Percentiles rank a stretch among this genome's conserved stretches.
Evolutionary conservation across 2,329 filamentous ascomycete species (phyloP).

Genomic region (Chaetomiaceae sp.): DNA sequence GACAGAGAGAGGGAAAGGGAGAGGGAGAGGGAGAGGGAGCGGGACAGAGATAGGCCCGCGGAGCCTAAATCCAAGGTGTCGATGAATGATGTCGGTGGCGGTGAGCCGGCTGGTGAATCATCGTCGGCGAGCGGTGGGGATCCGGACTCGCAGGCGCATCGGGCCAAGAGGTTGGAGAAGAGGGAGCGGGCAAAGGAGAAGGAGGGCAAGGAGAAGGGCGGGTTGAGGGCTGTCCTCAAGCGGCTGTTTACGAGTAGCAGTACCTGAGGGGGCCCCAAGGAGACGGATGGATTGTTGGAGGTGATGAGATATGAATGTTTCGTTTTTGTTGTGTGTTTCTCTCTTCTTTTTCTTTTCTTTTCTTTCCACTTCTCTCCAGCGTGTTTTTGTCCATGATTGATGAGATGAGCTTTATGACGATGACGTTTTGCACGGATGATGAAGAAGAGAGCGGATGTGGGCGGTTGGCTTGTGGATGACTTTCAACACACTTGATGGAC

Average conservation of each 20-base stretch:
- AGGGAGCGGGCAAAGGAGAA: constrained; percentile 22
- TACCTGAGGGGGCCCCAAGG: neutral
- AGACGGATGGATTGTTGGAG: too few species aligned
- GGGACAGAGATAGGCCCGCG: too few species aligned
- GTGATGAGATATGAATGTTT: constrained; percentile 7
- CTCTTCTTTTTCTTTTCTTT: neutral
- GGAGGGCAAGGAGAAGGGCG: constrained; percentile 23
- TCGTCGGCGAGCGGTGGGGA: constrained; percentile 17
- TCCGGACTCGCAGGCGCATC: constrained; percentile 18
- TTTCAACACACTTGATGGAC: too few species aligned
- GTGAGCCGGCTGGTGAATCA: neutral
- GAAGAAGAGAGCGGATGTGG: neutral
- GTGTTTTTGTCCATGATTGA: constrained; percentile 3
- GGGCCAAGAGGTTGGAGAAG: constrained; percentile 26
- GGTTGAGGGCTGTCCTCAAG: constrained; percentile 27
- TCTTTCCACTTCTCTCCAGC: too few species aligned
- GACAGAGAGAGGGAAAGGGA: constrained; percentile 17
- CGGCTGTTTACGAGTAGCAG: constrained; percentile 22
- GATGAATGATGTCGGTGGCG: constrained; percentile 10
- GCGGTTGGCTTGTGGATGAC: neutral
- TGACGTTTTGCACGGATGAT: neutral
- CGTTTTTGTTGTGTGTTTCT: neutral
- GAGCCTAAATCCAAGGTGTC: constrained; percentile 18
- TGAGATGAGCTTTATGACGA: neutral
- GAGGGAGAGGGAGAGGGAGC: constrained; percentile 7